These are phyloP conservation scores for Pichia californica DNA, from an alignment of 805 yeast genomes.

Conservation along the genomic window DNA sequence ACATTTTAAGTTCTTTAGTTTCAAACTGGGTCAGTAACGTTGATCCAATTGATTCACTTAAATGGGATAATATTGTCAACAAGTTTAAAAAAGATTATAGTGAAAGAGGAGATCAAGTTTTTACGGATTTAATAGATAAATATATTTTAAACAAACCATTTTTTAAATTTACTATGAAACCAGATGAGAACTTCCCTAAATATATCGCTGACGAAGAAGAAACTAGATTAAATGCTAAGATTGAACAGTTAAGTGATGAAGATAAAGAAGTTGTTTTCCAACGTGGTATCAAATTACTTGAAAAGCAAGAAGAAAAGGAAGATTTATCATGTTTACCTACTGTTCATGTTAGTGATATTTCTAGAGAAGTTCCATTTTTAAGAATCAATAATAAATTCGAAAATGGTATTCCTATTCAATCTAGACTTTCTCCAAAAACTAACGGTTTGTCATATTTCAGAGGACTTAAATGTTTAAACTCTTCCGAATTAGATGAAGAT, in stretches of 20 bases:
- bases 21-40: slow-evolving; percentile 80
- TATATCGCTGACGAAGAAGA: slow-evolving; percentile 51
- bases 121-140: slow-evolving; percentile 51
- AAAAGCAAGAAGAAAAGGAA: slow-evolving; percentile 60
- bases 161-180: slow-evolving; percentile 73
- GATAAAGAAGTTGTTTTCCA: slow-evolving; percentile 54
- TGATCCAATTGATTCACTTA: slow-evolving; percentile 66
- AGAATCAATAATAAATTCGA: slow-evolving; percentile 27
- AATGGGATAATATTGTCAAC: slow-evolving; percentile 53
- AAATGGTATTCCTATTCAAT: slow-evolving; percentile 20
- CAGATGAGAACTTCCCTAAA: slow-evolving; percentile 50
- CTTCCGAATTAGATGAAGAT: slow-evolving; percentile 46
- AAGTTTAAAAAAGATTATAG: slow-evolving; percentile 58
- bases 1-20: slow-evolving; percentile 62
- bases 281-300: slow-evolving; percentile 53
- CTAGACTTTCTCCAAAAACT: slow-evolving; percentile 37
- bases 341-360: slow-evolving; percentile 65
- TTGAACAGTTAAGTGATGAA: slow-evolving; percentile 39
- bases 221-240: slow-evolving; percentile 38
- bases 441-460: slow-evolving; percentile 78
- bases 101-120: slow-evolving; percentile 46
- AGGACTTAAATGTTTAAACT: slow-evolving; percentile 54
- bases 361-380: slow-evolving; percentile 42
- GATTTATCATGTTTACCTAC: slow-evolving; percentile 80
- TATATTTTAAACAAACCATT: slow-evolving; percentile 48